Evolutionary conservation across 2,329 filamentous ascomycete genomes (phyloP).

Genomic region (Sclerotiophoma versabilis): DNA sequence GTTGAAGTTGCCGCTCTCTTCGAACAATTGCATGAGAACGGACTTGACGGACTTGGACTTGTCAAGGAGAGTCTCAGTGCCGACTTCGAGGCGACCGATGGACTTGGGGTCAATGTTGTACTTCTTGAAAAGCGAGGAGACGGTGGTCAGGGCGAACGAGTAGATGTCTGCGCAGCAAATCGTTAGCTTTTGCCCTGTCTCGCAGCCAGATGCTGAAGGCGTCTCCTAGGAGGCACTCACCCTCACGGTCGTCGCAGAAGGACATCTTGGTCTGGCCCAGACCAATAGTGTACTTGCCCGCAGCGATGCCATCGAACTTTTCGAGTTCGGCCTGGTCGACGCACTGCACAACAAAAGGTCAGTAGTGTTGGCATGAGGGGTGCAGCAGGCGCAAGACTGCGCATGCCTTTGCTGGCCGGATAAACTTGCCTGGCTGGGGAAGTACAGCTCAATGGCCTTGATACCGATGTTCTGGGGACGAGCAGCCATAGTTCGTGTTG

Average conservation of each 20-base stretch:
- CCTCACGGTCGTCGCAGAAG: constrained; percentile 63
- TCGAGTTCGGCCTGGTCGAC: constrained; percentile 62
- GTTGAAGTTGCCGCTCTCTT: constrained; percentile 60
- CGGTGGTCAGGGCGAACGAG: constrained; percentile 60
- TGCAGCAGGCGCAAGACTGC: constrained; percentile 14
- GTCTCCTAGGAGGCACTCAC: constrained; percentile 36
- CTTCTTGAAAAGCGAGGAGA: constrained; percentile 60
- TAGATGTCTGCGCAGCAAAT: constrained; percentile 55
- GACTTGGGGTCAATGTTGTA: constrained; percentile 60
- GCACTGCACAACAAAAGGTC: constrained; percentile 49
- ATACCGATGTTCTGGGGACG: constrained; percentile 61
- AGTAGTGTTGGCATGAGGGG: constrained; percentile 22
- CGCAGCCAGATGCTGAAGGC: neutral
- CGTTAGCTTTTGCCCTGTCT: constrained; percentile 23
- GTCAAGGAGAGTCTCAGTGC: constrained; percentile 62
- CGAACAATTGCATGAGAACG: constrained; percentile 62
- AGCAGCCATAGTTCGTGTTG: constrained; percentile 50
- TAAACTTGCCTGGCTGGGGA: constrained; percentile 58
- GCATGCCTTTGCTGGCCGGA: constrained; percentile 1
- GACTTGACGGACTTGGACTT: constrained; percentile 64
- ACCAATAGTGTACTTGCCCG: constrained; percentile 62
- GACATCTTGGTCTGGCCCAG: constrained; percentile 64
- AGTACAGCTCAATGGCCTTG: constrained; percentile 63
- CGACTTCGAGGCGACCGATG: constrained; percentile 61
- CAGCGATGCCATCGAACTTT: constrained; percentile 62